Evolutionary conservation across 352 stramenopile genomes (phyloP).

Genomic region (Phytophthora aleatoria): DNA sequence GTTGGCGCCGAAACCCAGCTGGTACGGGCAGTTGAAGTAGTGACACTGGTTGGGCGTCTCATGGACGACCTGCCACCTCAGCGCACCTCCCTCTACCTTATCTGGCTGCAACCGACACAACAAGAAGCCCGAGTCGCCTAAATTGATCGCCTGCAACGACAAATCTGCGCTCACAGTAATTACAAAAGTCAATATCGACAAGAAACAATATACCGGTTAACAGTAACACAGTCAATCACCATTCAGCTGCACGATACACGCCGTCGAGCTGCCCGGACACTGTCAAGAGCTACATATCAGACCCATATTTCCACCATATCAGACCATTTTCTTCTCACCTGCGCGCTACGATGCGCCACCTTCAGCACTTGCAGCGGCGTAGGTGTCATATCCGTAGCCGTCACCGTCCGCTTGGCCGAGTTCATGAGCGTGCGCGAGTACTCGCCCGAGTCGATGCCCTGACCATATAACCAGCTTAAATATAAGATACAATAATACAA

Average conservation of each 20-base stretch:
- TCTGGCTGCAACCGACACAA: conserved; percentile 79
- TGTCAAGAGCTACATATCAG: conserved; percentile 21
- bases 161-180: conserved; percentile 34
- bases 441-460: conserved; percentile 88
- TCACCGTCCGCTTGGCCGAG: conserved; percentile 39
- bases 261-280: conserved; percentile 84
- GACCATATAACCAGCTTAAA: background rate
- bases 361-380: conserved; percentile 74
- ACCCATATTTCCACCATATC: background rate
- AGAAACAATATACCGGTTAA: background rate
- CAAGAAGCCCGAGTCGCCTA: conserved; percentile 95
- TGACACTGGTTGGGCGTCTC: conserved; percentile 93
- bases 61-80: conserved; percentile 83
- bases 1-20: conserved; percentile 87
- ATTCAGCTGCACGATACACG: conserved; percentile 83
- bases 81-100: conserved; percentile 25
- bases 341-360: conserved; percentile 66
- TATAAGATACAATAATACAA: background rate
- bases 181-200: background rate
- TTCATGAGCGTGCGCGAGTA: conserved; percentile 88
- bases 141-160: conserved; percentile 86
- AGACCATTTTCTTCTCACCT: conserved; percentile 33
- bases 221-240: conserved; percentile 35
- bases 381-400: conserved; percentile 29
- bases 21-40: conserved; percentile 97